These are phyloP conservation scores for Oryza longistaminata DNA, from an alignment of 176 grass and related monocot species.

Conservation along the genomic window DNA sequence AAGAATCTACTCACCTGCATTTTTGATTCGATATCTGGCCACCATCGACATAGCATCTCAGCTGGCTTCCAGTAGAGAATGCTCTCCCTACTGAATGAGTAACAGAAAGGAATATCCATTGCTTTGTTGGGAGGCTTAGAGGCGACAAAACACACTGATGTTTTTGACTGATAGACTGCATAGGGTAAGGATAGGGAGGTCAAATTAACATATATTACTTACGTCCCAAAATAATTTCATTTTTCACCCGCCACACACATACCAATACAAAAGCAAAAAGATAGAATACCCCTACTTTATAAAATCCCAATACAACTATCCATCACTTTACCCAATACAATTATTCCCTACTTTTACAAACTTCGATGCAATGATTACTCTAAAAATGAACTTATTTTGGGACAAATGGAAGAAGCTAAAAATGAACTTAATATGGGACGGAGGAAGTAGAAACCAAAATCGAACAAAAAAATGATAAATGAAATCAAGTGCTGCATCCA, in stretches of 20 bases:
- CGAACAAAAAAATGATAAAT: slow-evolving; percentile 11
- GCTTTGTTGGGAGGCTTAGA: slow-evolving; percentile 69
- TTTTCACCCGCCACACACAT: too few species aligned
- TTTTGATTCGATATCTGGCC: slow-evolving; percentile 84
- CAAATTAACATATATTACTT: slow-evolving; percentile 20
- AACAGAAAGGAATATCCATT: slow-evolving; percentile 94
- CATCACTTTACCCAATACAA: too few species aligned
- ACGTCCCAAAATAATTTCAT: too few species aligned
- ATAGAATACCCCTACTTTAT: too few species aligned
- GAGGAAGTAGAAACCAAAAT: slow-evolving; percentile 15
- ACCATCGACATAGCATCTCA: slow-evolving; percentile 86
- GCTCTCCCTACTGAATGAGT: slow-evolving; percentile 94
- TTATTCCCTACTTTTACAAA: too few species aligned
- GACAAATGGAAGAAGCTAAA: too few species aligned
- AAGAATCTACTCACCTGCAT: slow-evolving; percentile 61
- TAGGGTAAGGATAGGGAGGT: slow-evolving; percentile 8
- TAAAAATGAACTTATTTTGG: too few species aligned
- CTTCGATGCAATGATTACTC: too few species aligned
- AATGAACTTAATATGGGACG: too few species aligned
- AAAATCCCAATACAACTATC: too few species aligned
- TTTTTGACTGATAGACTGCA: slow-evolving; percentile 92
- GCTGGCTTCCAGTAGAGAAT: slow-evolving; percentile 88
- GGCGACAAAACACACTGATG: slow-evolving; percentile 78
- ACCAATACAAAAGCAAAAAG: too few species aligned
- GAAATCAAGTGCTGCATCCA: slow-evolving; percentile 13